Evolutionary conservation across 225 moss, liverwort and hornwort species (phyloP).

Genomic region (Lunularia cruciata): DNA sequence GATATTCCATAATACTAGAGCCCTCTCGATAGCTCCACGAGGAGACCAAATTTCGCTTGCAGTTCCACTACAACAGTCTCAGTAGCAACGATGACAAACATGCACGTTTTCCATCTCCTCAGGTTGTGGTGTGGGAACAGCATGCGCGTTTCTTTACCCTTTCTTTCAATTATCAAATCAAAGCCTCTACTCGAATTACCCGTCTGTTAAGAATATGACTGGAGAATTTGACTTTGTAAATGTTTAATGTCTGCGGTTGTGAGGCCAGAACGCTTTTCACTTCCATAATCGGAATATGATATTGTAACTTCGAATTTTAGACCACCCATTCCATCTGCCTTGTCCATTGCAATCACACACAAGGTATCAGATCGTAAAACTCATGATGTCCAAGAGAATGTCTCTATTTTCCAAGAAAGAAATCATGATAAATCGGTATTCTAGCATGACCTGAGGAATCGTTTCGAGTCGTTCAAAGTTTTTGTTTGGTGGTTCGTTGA

Average conservation of each 20-base stretch:
- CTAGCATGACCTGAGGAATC: too few species aligned
- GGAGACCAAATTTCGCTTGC: neutral
- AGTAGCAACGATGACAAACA: neutral
- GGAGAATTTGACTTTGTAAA: neutral
- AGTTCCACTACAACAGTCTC: neutral
- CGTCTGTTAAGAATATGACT: too few species aligned
- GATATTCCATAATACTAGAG: neutral
- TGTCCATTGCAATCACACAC: neutral
- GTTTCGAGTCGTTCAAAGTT: too few species aligned
- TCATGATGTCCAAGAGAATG: constrained; percentile 2
- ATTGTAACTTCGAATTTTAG: too few species aligned
- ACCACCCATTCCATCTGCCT: too few species aligned
- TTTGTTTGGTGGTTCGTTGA: too few species aligned
- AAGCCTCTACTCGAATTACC: too few species aligned
- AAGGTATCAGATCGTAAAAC: neutral
- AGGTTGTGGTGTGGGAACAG: neutral
- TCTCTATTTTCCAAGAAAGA: too few species aligned
- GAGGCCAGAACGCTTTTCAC: neutral
- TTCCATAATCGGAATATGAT: neutral
- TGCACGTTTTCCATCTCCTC: constrained; percentile 3
- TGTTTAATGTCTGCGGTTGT: neutral
- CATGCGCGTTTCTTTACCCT: neutral
- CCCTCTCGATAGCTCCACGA: neutral
- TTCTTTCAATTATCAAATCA: too few species aligned
- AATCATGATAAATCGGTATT: too few species aligned